Evolutionary conservation across 73 alveolate genomes (phyloP), one percentile per base, ranked within the genome.

Genomic region (Stentor roeselii): DNA sequence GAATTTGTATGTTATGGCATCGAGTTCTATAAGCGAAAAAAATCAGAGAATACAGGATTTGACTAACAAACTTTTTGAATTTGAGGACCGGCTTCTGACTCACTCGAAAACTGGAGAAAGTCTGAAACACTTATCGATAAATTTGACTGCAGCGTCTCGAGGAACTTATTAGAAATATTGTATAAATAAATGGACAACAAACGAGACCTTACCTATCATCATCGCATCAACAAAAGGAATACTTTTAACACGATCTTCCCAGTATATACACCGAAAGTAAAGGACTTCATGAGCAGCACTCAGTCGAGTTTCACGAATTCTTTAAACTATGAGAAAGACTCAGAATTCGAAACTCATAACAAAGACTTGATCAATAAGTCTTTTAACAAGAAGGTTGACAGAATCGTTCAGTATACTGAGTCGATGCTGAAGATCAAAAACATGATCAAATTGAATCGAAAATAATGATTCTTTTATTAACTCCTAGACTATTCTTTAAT

Each of bases 181-280:
- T n/a, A n/a, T n/a, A n/a, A n/a, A n/a, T n/a, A n/a, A n/a, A n/a
- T n/a, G n/a, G n/a, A n/a, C n/a, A n/a, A n/a, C n/a, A n/a, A n/a
- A n/a, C n/a, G n/a, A n/a, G 80, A 67, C 42, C 80, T 40, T n/a
- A 67, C 80, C 1, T 32, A 27, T 27, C 21, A 67, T 67, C 37
- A 34, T 21, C 14, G 27, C 21, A 67, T 67, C 41, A 67, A 67
- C 11, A 40, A 27, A 34, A 67, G 80, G 2, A 67, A 34, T 34
- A 67, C 80, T 21, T 67, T 67, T 67, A 67, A 67, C 41, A 67
- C 80, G 37, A 67, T 67, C 21, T 67, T 67, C 42, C 80, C 80
- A 27, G 41, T 21, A 30, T 67, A 67, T 67, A 27, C 80, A 2
- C 37, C 80, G 34, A 67, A 32, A 2, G 80, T 67, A 30, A 67